Evolutionary conservation across 345 rosid genomes (phyloP).

Genomic region (Acer negundo): DNA sequence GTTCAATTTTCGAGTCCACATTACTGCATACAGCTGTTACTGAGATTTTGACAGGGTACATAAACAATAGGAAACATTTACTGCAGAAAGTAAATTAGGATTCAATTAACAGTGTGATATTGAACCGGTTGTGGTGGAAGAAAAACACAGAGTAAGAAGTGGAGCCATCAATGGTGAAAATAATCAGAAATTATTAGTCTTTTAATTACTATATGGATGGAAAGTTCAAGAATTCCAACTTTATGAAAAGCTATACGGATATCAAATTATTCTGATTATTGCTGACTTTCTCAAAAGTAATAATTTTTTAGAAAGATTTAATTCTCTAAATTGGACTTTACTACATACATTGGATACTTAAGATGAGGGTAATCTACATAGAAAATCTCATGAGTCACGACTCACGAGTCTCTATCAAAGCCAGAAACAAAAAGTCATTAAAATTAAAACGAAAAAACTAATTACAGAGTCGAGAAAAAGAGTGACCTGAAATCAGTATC

Average conservation of each 20-base stretch:
- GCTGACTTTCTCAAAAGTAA: constrained; percentile 28
- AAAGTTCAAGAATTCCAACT: constrained; percentile 1
- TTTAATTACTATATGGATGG: background rate
- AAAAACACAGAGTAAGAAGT: background rate
- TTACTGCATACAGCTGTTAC: constrained; percentile 23
- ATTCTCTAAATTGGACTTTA: background rate
- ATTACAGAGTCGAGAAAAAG: constrained; percentile 1
- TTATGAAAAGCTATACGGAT: background rate
- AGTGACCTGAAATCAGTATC: constrained; percentile 82
- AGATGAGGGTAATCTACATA: background rate
- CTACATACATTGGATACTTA: background rate
- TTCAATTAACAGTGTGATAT: background rate
- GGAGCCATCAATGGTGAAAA: background rate
- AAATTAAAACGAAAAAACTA: background rate
- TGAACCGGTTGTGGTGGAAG: background rate
- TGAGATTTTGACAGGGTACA: constrained; percentile 19
- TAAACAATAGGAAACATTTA: background rate
- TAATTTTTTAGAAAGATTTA: background rate
- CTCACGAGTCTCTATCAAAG: too few relatives aligned
- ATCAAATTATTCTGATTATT: constrained; percentile 8
- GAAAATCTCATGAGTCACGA: too few relatives aligned
- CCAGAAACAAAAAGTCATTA: too few relatives aligned
- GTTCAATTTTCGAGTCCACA: constrained; percentile 2
- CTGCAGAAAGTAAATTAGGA: background rate
- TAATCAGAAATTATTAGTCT: background rate